Evolutionary conservation across 768 basidiomycete genomes (phyloP).

Genomic region (Leccinum uliginosum): DNA sequence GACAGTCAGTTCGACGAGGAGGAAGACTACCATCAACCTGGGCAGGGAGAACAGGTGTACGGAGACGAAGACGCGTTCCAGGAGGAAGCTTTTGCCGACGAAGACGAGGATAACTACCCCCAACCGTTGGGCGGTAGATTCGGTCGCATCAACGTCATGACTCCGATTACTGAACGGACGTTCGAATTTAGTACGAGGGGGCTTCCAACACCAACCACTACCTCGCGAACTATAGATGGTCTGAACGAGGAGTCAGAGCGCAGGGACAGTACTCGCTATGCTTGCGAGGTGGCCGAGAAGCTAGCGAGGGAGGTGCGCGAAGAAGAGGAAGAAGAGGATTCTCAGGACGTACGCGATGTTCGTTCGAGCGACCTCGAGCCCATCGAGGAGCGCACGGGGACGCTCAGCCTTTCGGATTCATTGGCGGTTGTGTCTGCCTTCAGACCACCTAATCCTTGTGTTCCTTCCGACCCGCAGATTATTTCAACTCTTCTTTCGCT

Average conservation of each 20-base stretch:
- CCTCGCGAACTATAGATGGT: constrained; percentile 44
- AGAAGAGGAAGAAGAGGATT: constrained; percentile 17
- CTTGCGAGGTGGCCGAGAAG: constrained; percentile 51
- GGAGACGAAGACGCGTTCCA: constrained; percentile 25
- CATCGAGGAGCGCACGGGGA: constrained; percentile 59
- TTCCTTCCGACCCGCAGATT: constrained; percentile 71
- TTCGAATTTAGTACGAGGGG: constrained; percentile 72
- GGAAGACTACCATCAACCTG: constrained; percentile 19
- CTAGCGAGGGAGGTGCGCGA: constrained; percentile 48
- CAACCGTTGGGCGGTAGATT: constrained; percentile 69
- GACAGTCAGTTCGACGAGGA: constrained; percentile 32
- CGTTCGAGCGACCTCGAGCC: constrained; percentile 16
- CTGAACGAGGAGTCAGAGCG: constrained; percentile 16
- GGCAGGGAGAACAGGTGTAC: constrained; percentile 9
- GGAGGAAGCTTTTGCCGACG: constrained; percentile 28
- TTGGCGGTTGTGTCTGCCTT: constrained; percentile 59
- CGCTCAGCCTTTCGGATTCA: constrained; percentile 61
- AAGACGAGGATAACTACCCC: constrained; percentile 29
- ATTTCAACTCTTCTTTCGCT: constrained; percentile 60
- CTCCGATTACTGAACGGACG: constrained; percentile 95
- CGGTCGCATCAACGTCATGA: constrained; percentile 89
- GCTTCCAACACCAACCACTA: constrained; percentile 36
- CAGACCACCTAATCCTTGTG: constrained; percentile 82
- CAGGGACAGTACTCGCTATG: constrained; percentile 35
- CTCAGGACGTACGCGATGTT: constrained; percentile 8